A percentile compares a stretch with the other conserved stretches of the same genome.
Evolutionary conservation across 2,329 filamentous ascomycete species (phyloP).

Genomic region (Cladosporium cucumerinum): DNA sequence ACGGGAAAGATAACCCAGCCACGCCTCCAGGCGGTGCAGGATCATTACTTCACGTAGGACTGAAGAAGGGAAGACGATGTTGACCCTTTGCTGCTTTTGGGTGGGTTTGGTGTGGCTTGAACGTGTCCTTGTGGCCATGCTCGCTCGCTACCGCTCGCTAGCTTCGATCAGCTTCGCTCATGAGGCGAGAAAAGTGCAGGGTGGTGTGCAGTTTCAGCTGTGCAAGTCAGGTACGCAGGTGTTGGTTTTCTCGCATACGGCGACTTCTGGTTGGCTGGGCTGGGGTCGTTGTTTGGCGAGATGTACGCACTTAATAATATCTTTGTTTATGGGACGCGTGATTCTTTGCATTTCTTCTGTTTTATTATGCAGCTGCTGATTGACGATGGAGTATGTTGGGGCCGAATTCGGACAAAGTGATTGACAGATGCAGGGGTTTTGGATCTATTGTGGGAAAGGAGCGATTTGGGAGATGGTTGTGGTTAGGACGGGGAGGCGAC

Average conservation of each 20-base stretch:
- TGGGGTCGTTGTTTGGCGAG: background rate
- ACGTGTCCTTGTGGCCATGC: background rate
- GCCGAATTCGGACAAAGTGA: background rate
- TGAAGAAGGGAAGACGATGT: background rate
- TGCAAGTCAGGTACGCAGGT: background rate
- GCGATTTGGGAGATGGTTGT: background rate
- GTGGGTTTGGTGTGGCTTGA: background rate
- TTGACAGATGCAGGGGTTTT: background rate
- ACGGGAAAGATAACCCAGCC: background rate
- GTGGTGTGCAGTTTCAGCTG: background rate
- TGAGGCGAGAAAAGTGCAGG: background rate
- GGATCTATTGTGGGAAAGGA: background rate
- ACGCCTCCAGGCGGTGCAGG: background rate
- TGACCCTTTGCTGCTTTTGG: background rate
- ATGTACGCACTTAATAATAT: background rate
- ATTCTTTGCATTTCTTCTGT: background rate
- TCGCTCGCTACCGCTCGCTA: background rate
- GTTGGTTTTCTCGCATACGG: constrained; percentile 5
- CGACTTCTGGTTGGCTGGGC: background rate
- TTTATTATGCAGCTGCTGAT: background rate
- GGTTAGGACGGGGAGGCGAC: background rate
- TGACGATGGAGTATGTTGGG: background rate
- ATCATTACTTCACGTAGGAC: background rate
- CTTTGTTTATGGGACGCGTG: background rate
- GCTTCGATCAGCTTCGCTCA: background rate